Evolutionary conservation across 169 alveolate species (phyloP).

Genomic region (Besnoitia besnoiti): DNA sequence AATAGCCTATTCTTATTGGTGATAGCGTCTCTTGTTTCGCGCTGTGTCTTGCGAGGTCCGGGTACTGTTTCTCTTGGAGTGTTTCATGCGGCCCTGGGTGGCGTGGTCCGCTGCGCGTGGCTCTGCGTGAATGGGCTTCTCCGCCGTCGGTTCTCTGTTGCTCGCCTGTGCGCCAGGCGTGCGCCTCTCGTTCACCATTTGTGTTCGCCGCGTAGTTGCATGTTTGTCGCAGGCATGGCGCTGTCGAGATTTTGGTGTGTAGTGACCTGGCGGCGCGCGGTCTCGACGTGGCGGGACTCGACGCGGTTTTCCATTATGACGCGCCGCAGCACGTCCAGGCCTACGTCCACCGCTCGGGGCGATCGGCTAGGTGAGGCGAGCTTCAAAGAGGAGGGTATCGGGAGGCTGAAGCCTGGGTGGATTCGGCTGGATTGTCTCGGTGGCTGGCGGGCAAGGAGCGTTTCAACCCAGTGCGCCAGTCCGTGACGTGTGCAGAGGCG

Average conservation of each 20-base stretch:
- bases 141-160: neutral
- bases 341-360: slow-evolving; percentile 95
- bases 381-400: too few relatives aligned
- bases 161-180: neutral
- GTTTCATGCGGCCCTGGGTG: too few relatives aligned
- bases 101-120: too few relatives aligned
- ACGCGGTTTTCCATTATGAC: slow-evolving; percentile 94
- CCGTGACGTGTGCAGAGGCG: too few relatives aligned
- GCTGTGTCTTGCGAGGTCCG: neutral
- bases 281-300: slow-evolving; percentile 92
- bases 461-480: too few relatives aligned
- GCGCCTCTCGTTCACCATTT: neutral
- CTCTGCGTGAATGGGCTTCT: too few relatives aligned
- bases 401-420: too few relatives aligned
- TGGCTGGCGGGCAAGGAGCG: too few relatives aligned
- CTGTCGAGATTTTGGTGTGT: slow-evolving; percentile 82
- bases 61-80: too few relatives aligned
- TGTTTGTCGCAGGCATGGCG: slow-evolving; percentile 45
- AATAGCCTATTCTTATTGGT: neutral
- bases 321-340: slow-evolving; percentile 93
- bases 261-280: slow-evolving; percentile 95
- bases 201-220: neutral
- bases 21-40: neutral
- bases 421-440: too few relatives aligned
- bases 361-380: slow-evolving; percentile 91